phyloP scores from a whole-genome alignment of 306 rosid genomes.

The Pyrus pyrifolia region DNA sequence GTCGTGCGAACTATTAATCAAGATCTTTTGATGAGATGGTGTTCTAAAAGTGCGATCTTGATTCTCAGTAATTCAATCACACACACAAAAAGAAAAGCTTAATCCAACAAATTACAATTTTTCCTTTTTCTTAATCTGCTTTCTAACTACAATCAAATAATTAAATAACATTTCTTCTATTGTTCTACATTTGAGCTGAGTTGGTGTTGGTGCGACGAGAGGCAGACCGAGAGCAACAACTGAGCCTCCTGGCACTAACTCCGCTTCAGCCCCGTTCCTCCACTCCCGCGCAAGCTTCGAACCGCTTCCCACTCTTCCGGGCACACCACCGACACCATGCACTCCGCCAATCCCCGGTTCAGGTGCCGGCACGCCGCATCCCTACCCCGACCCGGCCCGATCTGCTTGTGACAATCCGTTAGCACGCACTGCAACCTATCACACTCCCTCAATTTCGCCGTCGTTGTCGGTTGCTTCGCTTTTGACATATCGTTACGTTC shows the following conservation, averaged over 20 bases:
- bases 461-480: not conserved
- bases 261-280: conserved; percentile 25
- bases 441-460: conserved; percentile 31
- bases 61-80: no score
- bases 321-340: conserved; percentile 28
- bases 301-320: conserved; percentile 25
- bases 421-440: conserved; percentile 33
- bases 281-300: conserved; percentile 20
- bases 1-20: no score
- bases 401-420: conserved; percentile 24
- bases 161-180: not conserved
- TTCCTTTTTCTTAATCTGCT: not conserved
- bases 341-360: conserved; percentile 28
- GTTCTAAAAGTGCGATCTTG: no score
- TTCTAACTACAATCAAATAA: not conserved
- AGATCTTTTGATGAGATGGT: no score
- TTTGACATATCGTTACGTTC: not conserved
- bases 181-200: not conserved
- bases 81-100: no score
- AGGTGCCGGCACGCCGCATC: conserved; percentile 30
- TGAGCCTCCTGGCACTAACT: conserved; percentile 34
- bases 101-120: no score
- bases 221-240: conserved; percentile 27
- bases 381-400: conserved; percentile 9
- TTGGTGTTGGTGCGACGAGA: conserved; percentile 17